Base-by-base conservation (phyloP, 495 filamentous ascomycete genomes). In the Penicillium samsonianum region DNA sequence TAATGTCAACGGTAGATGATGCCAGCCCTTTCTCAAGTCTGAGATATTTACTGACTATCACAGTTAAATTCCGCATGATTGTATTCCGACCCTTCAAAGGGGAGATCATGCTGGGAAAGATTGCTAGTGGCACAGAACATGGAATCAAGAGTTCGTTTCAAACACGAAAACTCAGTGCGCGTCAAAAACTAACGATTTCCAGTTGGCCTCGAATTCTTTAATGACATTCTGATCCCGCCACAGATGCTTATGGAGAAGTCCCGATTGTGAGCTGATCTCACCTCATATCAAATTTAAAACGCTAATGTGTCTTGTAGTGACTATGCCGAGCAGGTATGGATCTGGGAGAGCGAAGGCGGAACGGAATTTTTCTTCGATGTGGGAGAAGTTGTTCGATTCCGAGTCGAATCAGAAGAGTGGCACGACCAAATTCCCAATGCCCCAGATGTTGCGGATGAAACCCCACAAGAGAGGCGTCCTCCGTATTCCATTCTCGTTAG, bases 11-110 rank as follows among this genome's bases (percentile, higher is more conserved):
- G 91, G 91, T 92, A 38, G n/a, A 38, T 37, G 5, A 37, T 38
- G n/a, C n/a, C 16, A 17, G 0, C 35, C n/a, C 35, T 38, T 17
- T n/a, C n/a, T 38, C 35, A 38, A 8, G 16, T n/a, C 16, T 16
- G 20, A 26, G 20, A 42, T 40, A 5, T 0, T 52, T 12, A 49
- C 59, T 65, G 25, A 62, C 25, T 7, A 17, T 22, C 12, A 17
- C 56, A 96, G 93, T 96, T 25, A 89, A 93, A 68, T 98, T 96
- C 71, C 87, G 90, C 22, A 74, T 98, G 63, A 78, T 96, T n/a
- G 90, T 97, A 9, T 98, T 98, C 70, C 84, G 94, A 26, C 94
- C 94, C 0, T 97, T 96, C 76, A 91, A 95, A 68, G 87, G 88
- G 20, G 95, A 98, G 69, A 90, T 95, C 46, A 76, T 98, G 58